These are phyloP conservation scores for Jatropha multifida DNA, from an alignment of 441 rosid genomes.

Conservation along the genomic window DNA sequence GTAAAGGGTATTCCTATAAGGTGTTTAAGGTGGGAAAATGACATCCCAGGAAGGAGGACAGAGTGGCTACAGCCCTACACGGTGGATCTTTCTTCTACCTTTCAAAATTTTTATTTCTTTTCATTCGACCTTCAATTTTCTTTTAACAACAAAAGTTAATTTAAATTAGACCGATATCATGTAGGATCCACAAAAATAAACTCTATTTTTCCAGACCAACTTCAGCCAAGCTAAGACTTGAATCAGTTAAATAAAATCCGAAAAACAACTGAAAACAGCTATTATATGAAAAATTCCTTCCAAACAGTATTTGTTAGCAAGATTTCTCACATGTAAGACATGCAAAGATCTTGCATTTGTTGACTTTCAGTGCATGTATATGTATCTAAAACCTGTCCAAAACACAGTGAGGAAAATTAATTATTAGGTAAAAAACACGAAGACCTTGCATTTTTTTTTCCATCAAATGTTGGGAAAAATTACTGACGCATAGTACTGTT, in stretches of 20 bases:
- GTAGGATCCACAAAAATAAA: no score
- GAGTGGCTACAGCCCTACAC: slow-evolving; percentile 49
- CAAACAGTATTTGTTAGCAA: not conserved
- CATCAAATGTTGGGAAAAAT: no score
- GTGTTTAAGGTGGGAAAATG: slow-evolving; percentile 63
- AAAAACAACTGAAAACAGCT: not conserved
- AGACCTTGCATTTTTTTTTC: no score
- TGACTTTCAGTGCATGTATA: slow-evolving; percentile 14
- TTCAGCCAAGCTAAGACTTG: no score
- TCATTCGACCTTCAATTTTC: not conserved
- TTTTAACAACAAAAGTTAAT: no score
- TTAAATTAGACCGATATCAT: no score
- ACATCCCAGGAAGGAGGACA: slow-evolving; percentile 59
- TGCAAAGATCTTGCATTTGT: slow-evolving; percentile 12
- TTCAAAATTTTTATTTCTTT: not conserved
- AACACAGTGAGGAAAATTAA: not conserved
- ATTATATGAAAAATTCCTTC: not conserved
- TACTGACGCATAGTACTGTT: no score
- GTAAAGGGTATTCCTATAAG: slow-evolving; percentile 22
- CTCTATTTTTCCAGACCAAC: no score
- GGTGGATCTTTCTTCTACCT: slow-evolving; percentile 51
- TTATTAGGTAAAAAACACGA: no score
- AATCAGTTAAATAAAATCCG: no score
- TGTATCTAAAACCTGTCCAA: not conserved
- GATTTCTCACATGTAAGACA: not conserved